Conservation (phyloP, 495 filamentous ascomycete species). For the Hyaloscypha finlandica region DNA sequence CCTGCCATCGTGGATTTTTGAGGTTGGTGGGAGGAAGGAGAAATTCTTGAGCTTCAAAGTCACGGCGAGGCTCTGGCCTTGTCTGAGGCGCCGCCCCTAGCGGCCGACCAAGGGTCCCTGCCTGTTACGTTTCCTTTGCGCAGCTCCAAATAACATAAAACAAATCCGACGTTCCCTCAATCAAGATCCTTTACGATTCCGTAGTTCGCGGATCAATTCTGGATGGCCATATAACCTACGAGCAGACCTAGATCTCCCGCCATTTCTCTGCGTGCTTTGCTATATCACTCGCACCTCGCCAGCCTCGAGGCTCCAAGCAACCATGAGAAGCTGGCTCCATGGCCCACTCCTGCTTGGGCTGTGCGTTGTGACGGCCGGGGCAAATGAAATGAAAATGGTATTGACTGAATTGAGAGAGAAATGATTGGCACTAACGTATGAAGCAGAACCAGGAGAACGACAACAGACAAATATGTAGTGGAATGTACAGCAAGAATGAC, state of each 20-base stretch:
- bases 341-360: conserved; percentile 52
- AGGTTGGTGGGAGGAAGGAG: background rate
- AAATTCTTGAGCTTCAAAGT: background rate
- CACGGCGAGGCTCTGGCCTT: conserved; percentile 1
- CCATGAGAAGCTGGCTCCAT: conserved; percentile 57
- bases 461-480: conserved; percentile 85
- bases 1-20: background rate
- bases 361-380: conserved; percentile 54
- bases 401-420: conserved; percentile 31
- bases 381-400: conserved; percentile 62
- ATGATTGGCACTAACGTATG: conserved; percentile 2
- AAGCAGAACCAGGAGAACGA: conserved; percentile 70
- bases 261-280: background rate
- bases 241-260: background rate
- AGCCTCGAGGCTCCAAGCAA: conserved; percentile 32
- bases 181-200: background rate
- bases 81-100: background rate
- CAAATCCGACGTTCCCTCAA: background rate
- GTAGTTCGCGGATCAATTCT: conserved; percentile 17
- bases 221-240: conserved; percentile 22
- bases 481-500: conserved; percentile 90
- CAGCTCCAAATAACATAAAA: background rate
- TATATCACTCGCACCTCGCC: conserved; percentile 3
- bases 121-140: background rate
- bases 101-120: background rate